Evolutionary conservation across 2,329 filamentous ascomycete genomes (phyloP).

Genomic region (Apiospora phragmitis): DNA sequence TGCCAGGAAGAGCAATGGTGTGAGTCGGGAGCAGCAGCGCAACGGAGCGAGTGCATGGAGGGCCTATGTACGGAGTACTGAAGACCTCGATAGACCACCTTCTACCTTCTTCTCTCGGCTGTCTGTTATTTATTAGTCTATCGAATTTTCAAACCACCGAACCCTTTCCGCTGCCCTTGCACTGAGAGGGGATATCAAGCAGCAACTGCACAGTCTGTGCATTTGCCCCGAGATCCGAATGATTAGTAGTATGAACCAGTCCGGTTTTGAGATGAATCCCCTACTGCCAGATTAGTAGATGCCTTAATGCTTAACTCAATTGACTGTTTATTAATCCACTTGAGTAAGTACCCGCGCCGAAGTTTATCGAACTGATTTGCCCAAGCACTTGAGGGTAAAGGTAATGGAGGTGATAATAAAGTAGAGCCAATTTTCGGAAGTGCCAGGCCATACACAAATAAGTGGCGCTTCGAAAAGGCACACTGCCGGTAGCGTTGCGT

Average conservation of each 20-base stretch:
- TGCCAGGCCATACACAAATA: neutral
- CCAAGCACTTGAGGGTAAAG: neutral
- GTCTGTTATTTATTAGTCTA: neutral
- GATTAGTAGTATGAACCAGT: neutral
- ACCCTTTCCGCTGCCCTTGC: neutral
- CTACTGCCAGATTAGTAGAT: neutral
- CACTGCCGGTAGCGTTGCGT: neutral
- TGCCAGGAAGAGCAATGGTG: neutral
- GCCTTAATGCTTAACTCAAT: neutral
- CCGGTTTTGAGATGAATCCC: neutral
- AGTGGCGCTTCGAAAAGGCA: neutral
- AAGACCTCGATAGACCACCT: neutral
- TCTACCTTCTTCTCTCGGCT: neutral
- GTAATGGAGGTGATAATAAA: neutral
- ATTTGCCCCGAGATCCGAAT: neutral
- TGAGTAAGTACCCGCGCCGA: neutral
- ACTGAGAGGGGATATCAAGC: neutral
- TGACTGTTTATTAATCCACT: neutral
- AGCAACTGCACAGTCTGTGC: neutral
- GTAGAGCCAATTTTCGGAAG: conserved; percentile 2
- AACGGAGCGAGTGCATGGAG: neutral
- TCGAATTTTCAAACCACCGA: neutral
- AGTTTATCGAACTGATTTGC: neutral
- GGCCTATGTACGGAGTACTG: no score
- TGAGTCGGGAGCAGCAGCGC: neutral